A percentile compares a stretch with the other conserved stretches of the same genome.
Conservation (phyloP, 2,329 filamentous ascomycete species). For the Camptophora hylomeconis region DNA sequence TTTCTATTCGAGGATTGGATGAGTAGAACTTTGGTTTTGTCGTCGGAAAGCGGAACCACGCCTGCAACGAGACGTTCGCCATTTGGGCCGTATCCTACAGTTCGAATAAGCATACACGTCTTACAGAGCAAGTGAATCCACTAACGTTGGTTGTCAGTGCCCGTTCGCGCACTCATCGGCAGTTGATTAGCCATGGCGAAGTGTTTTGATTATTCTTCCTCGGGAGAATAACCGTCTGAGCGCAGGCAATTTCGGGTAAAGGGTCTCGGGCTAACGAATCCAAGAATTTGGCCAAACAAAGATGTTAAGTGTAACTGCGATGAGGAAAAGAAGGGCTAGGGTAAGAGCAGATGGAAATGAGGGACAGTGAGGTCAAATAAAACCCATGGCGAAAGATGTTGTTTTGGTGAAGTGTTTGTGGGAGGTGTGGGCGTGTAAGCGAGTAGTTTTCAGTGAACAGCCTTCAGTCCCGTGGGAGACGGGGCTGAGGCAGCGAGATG, state of each 20-base stretch:
- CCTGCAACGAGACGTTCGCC: conserved; percentile 93
- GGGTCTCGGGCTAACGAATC: too few relatives aligned
- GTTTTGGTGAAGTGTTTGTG: conserved; percentile 8
- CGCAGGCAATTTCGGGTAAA: too few relatives aligned
- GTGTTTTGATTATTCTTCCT: too few relatives aligned
- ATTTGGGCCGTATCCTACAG: conserved; percentile 71
- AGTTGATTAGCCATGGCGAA: too few relatives aligned
- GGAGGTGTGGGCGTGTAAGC: conserved; percentile 8
- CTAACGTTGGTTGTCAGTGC: conserved; percentile 38
- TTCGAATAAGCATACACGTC: conserved; percentile 1
- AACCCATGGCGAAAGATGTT: conserved; percentile 22
- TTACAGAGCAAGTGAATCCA: conserved; percentile 11
- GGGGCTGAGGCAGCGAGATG: conserved; percentile 25
- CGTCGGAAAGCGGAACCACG: conserved; percentile 74
- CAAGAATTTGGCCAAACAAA: too few relatives aligned
- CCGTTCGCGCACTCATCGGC: conserved; percentile 35
- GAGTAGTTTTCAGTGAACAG: conserved; percentile 12
- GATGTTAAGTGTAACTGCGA: too few relatives aligned
- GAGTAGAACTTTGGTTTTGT: conserved; percentile 78
- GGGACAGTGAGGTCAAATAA: conserved; percentile 16
- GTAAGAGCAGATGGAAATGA: too few relatives aligned
- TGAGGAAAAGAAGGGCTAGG: too few relatives aligned
- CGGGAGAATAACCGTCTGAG: too few relatives aligned
- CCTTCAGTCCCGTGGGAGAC: conserved; percentile 33
- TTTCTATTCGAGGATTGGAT: conserved; percentile 86